A percentile compares a stretch with the other conserved stretches of the same genome.
Evolutionary conservation across 192 early-diverging fungal species (phyloP).

Genomic region (Podila horticola): DNA sequence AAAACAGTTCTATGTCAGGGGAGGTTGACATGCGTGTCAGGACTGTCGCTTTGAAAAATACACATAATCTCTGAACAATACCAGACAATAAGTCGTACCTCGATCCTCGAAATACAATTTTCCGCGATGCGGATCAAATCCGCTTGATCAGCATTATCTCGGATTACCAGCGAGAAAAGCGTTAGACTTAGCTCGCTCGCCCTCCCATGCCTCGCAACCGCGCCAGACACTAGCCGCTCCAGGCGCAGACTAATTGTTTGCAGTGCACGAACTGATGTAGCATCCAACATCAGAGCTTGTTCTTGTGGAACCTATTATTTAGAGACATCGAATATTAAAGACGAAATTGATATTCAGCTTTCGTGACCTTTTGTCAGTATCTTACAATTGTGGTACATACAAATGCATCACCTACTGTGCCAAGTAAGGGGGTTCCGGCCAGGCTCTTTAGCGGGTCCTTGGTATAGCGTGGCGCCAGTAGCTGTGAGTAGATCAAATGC

Average conservation of each 20-base stretch:
- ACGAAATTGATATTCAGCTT: background rate
- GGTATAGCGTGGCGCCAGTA: conserved; percentile 12
- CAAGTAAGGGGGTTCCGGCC: conserved; percentile 7
- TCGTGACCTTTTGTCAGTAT: background rate
- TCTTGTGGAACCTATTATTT: conserved; percentile 9
- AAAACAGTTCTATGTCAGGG: conserved; percentile 63
- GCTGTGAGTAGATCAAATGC: conserved; percentile 61
- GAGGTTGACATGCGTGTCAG: background rate
- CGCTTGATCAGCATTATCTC: conserved; percentile 58
- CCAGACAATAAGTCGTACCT: conserved; percentile 48
- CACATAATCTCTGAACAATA: background rate
- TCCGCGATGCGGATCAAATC: conserved; percentile 64
- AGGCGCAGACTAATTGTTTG: conserved; percentile 66
- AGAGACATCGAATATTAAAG: background rate
- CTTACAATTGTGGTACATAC: conserved; percentile 28
- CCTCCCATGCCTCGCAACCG: conserved; percentile 33
- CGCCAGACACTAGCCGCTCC: conserved; percentile 60
- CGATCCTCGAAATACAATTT: conserved; percentile 65
- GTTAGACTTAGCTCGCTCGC: conserved; percentile 40
- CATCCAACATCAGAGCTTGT: conserved; percentile 49
- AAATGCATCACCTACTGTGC: conserved; percentile 49
- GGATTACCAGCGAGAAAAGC: conserved; percentile 52
- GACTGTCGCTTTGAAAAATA: background rate
- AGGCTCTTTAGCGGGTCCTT: conserved; percentile 24
- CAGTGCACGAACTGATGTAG: conserved; percentile 54